These are phyloP conservation scores for Lithospermum erythrorhizon DNA, from an alignment of 257 asterid genomes.

Conservation along the genomic window DNA sequence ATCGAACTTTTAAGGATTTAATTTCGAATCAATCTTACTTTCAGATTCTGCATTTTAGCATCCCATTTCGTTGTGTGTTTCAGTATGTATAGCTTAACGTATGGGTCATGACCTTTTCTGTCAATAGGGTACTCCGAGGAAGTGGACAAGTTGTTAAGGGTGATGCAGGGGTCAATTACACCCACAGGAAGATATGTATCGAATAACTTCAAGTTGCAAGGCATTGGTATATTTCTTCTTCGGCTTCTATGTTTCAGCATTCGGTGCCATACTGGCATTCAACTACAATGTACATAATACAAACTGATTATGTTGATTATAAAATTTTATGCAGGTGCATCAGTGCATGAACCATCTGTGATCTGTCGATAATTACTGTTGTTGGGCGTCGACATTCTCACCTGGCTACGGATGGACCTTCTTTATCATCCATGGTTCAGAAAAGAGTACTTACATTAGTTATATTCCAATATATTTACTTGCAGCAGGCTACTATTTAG, in stretches of 20 bases:
- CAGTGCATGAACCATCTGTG: neutral
- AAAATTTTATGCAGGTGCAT: neutral
- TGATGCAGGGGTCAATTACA: slow-evolving; percentile 43
- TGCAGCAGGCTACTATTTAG: neutral
- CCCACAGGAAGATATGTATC: slow-evolving; percentile 40
- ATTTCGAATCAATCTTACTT: neutral
- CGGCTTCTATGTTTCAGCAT: too few species aligned
- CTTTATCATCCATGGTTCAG: neutral
- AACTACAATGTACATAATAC: too few species aligned
- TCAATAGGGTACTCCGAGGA: slow-evolving; percentile 52
- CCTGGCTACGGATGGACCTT: neutral
- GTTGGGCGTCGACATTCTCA: neutral
- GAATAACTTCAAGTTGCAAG: neutral
- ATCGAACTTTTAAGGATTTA: neutral
- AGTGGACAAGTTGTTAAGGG: slow-evolving; percentile 58
- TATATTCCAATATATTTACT: neutral
- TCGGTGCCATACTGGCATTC: too few species aligned
- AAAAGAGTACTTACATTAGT: neutral
- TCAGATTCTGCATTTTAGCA: neutral
- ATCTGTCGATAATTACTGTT: neutral
- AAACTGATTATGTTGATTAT: too few species aligned
- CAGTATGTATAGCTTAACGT: too few species aligned
- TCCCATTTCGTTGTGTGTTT: neutral
- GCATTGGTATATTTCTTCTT: too few species aligned
- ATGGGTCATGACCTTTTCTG: neutral